phyloP scores from a whole-genome alignment of 2,329 filamentous ascomycete species.

The Talaromyces sp. region DNA sequence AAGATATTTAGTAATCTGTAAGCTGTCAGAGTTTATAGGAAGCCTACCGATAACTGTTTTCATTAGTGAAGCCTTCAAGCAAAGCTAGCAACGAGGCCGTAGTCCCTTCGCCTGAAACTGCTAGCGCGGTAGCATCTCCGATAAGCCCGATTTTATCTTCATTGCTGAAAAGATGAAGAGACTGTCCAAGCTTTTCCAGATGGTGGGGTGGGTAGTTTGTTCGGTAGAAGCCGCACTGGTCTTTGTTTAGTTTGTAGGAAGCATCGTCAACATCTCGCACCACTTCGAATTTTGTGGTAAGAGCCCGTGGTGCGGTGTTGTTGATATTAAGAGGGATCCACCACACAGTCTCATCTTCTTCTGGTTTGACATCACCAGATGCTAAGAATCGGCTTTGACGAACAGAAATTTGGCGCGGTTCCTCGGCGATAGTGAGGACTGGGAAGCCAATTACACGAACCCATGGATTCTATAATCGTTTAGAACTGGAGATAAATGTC shows the following conservation, averaged over 20 bases:
- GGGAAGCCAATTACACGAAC: conserved; percentile 95
- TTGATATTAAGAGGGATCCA: conserved; percentile 90
- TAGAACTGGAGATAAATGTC: conserved; percentile 6
- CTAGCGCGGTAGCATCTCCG: conserved; percentile 83
- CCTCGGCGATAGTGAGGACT: conserved; percentile 78
- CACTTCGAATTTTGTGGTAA: conserved; percentile 72
- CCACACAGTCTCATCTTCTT: conserved; percentile 90
- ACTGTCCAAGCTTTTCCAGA: conserved; percentile 72
- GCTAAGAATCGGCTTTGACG: conserved; percentile 87
- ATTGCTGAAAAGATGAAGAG: conserved; percentile 69
- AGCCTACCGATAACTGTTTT: conserved; percentile 69
- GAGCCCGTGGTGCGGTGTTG: conserved; percentile 59
- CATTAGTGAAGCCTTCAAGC: conserved; percentile 74
- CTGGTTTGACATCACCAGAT: conserved; percentile 82
- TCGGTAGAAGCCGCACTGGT: conserved; percentile 84
- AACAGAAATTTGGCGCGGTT: conserved; percentile 74
- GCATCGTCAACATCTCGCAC: conserved; percentile 63
- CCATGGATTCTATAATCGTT: conserved; percentile 62
- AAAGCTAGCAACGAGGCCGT: conserved; percentile 80
- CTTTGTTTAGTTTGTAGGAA: conserved; percentile 92
- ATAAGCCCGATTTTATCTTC: conserved; percentile 92
- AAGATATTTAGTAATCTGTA: conserved; percentile 15
- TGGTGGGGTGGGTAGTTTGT: conserved; percentile 88
- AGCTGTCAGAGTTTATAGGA: not conserved
- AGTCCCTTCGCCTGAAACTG: conserved; percentile 77